phyloP scores from a whole-genome alignment of 2,329 filamentous ascomycete species.

The Paecilomyces sp. region DNA sequence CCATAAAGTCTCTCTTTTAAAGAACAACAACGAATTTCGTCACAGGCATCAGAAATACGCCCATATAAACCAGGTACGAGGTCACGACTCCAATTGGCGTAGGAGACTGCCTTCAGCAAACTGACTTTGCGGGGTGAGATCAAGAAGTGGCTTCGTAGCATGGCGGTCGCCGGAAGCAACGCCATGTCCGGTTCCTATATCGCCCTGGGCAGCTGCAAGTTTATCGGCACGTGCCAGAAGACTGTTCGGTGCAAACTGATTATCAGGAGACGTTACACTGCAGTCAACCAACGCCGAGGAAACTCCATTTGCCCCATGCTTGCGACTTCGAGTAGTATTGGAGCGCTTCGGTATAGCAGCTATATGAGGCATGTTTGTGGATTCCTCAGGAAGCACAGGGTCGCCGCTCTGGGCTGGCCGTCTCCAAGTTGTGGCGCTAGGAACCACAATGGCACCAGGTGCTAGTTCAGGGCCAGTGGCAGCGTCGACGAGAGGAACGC shows the following conservation, averaged over 20 bases:
- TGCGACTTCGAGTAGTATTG: slow-evolving; percentile 26
- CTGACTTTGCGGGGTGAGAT: slow-evolving; percentile 32
- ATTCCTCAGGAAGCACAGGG: not conserved
- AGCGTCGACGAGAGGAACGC: slow-evolving; percentile 32
- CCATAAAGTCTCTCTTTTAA: not conserved
- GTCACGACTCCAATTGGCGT: slow-evolving; percentile 20
- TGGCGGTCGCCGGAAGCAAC: slow-evolving; percentile 33
- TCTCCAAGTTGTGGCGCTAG: slow-evolving; percentile 34
- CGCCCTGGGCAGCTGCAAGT: slow-evolving; percentile 10
- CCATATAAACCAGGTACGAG: not conserved
- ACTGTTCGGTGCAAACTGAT: slow-evolving; percentile 29
- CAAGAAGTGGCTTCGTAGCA: slow-evolving; percentile 35
- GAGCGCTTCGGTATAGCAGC: slow-evolving; percentile 19
- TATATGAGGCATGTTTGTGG: slow-evolving; percentile 1
- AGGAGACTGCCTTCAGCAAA: slow-evolving; percentile 41
- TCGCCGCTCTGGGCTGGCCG: slow-evolving; percentile 15
- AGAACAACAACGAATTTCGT: not conserved
- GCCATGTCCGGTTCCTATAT: slow-evolving; percentile 24
- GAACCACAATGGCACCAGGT: slow-evolving; percentile 26
- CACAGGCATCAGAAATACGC: not conserved
- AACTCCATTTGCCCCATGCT: slow-evolving; percentile 7
- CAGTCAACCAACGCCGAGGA: slow-evolving; percentile 6
- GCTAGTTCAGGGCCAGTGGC: slow-evolving; percentile 33
- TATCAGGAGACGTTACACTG: slow-evolving; percentile 7
- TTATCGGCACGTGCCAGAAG: slow-evolving; percentile 25